These are phyloP conservation scores for Fraxinus albicans DNA, from an alignment of 305 asterid species.

Conservation along the genomic window DNA sequence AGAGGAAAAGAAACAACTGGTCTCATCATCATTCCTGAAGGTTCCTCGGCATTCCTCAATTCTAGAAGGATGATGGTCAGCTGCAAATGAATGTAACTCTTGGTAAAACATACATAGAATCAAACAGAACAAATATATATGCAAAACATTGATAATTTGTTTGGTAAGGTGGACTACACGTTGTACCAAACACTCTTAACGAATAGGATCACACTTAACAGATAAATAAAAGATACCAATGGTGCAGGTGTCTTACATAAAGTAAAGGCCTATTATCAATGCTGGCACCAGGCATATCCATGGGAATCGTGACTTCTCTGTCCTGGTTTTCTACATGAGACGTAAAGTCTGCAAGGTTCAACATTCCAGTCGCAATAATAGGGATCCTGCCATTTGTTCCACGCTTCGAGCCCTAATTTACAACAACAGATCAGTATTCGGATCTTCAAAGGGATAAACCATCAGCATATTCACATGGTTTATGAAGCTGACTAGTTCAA, in stretches of 20 bases:
- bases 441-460: not conserved
- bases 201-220: not conserved
- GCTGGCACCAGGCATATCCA: constrained; percentile 22
- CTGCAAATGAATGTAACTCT: constrained; percentile 28
- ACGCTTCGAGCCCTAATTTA: constrained; percentile 42
- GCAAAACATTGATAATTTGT: not conserved
- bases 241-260: constrained; percentile 34
- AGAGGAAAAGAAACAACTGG: constrained; percentile 38
- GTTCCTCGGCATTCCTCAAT: constrained; percentile 32
- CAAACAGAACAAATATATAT: not conserved
- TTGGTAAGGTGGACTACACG: not conserved
- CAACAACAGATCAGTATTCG: not conserved
- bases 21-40: constrained; percentile 32
- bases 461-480: not conserved
- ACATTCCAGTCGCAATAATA: constrained; percentile 39
- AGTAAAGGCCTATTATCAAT: constrained; percentile 27
- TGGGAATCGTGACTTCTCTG: constrained; percentile 43
- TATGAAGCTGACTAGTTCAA: not conserved
- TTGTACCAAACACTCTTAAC: not conserved
- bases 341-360: constrained; percentile 57
- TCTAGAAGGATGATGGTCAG: constrained; percentile 39
- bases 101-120: not conserved
- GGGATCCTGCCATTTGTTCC: constrained; percentile 40
- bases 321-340: constrained; percentile 34
- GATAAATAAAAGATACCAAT: not conserved